A percentile compares a stretch with the other conserved stretches of the same genome.
Evolutionary conservation across 2,329 filamentous ascomycete genomes (phyloP).

Genomic region (Claviceps sp.): DNA sequence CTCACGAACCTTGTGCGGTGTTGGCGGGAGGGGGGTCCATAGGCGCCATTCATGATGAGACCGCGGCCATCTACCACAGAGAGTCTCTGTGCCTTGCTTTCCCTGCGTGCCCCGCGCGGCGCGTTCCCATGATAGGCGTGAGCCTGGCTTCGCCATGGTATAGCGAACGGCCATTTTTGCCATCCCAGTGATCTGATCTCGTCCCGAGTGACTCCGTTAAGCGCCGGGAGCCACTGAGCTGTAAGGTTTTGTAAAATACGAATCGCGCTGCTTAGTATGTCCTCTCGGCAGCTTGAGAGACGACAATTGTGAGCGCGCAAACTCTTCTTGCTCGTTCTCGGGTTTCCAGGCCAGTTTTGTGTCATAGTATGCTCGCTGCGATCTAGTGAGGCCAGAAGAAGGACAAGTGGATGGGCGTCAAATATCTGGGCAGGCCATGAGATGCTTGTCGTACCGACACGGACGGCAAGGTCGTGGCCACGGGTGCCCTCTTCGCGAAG

Average conservation of each 20-base stretch:
- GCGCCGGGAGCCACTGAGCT: slow-evolving; percentile 35
- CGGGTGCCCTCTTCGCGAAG: slow-evolving; percentile 37
- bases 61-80: too few species aligned
- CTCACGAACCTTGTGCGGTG: slow-evolving; percentile 45
- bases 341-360: slow-evolving; percentile 42
- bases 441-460: slow-evolving; percentile 40
- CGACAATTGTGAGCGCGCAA: slow-evolving; percentile 14
- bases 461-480: slow-evolving; percentile 45
- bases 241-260: slow-evolving; percentile 30
- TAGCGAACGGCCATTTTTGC: slow-evolving; percentile 37
- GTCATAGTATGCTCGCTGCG: slow-evolving; percentile 40
- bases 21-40: too few species aligned
- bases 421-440: slow-evolving; percentile 48
- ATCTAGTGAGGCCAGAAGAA: slow-evolving; percentile 24
- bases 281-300: slow-evolving; percentile 9
- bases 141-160: slow-evolving; percentile 55
- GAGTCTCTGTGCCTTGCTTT: too few species aligned
- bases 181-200: slow-evolving; percentile 32
- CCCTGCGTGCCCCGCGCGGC: slow-evolving; percentile 27
- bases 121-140: slow-evolving; percentile 51
- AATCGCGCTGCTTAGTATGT: background rate
- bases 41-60: too few species aligned
- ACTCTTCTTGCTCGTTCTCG: slow-evolving; percentile 27
- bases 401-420: slow-evolving; percentile 49
- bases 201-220: slow-evolving; percentile 55